A percentile compares a stretch with the other conserved stretches of the same genome.
These are phyloP conservation scores for Hypsizygus marmoreus DNA, from an alignment of 768 basidiomycete species.

Conservation along the genomic window DNA sequence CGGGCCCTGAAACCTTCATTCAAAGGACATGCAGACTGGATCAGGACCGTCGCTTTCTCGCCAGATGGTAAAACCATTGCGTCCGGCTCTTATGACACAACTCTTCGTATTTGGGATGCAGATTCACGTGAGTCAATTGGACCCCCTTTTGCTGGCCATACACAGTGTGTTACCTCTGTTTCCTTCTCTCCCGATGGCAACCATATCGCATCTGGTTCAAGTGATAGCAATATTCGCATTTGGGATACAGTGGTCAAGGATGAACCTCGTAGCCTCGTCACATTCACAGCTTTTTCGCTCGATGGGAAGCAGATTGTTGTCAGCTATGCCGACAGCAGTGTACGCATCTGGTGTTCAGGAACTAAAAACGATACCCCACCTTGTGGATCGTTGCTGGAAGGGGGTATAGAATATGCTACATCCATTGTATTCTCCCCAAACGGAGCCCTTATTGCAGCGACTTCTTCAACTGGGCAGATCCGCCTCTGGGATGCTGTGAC, in stretches of 20 bases:
- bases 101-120: slow-evolving; percentile 19
- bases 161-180: slow-evolving; percentile 4
- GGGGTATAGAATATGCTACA: neutral
- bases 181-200: slow-evolving; percentile 16
- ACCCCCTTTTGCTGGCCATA: slow-evolving; percentile 7
- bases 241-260: slow-evolving; percentile 11
- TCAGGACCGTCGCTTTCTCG: slow-evolving; percentile 14
- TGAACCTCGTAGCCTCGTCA: neutral
- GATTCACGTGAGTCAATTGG: slow-evolving; percentile 5
- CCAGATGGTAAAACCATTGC: slow-evolving; percentile 15
- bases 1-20: neutral
- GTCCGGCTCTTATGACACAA: slow-evolving; percentile 12
- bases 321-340: neutral
- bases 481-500: no score
- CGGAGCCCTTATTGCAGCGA: neutral
- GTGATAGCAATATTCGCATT: slow-evolving; percentile 14
- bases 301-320: neutral
- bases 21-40: neutral
- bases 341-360: neutral
- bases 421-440: neutral
- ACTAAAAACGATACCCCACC: no score
- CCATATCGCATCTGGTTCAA: slow-evolving; percentile 12
- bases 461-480: neutral
- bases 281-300: neutral
- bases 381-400: no score